Conservation (phyloP, 2,329 filamentous ascomycete genomes). For the Colletotrichum sp. region DNA sequence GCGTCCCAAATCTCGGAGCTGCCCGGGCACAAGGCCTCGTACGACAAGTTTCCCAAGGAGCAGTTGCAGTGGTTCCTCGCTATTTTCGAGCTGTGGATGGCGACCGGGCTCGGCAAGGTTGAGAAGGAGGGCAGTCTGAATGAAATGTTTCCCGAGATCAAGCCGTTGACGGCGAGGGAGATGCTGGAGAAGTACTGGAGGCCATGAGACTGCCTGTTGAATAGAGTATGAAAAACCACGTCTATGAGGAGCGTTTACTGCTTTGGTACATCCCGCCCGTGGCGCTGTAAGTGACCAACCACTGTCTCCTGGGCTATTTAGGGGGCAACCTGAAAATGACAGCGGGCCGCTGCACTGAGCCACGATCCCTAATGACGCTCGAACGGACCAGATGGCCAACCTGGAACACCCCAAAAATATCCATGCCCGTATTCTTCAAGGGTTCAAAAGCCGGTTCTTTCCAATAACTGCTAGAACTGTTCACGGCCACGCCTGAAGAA, state of each 20-base stretch:
- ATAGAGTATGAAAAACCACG: background rate
- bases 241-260: background rate
- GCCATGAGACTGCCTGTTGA: background rate
- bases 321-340: background rate
- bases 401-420: background rate
- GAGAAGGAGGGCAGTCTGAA: conserved; percentile 23
- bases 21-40: conserved; percentile 20
- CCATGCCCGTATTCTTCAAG: background rate
- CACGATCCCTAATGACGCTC: background rate
- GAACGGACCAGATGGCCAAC: background rate
- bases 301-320: background rate
- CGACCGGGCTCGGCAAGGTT: conserved; percentile 21
- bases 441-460: background rate
- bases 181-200: conserved; percentile 19
- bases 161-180: conserved; percentile 25
- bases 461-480: background rate
- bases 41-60: conserved; percentile 14
- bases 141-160: conserved; percentile 29
- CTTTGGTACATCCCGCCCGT: too few relatives aligned
- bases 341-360: background rate
- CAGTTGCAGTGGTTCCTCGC: conserved; percentile 24
- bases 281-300: background rate
- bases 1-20: conserved; percentile 35
- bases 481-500: background rate
- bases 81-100: conserved; percentile 23